Base-by-base conservation (phyloP, 2,329 filamentous ascomycete species). In the Calonectria pauciramosa region DNA sequence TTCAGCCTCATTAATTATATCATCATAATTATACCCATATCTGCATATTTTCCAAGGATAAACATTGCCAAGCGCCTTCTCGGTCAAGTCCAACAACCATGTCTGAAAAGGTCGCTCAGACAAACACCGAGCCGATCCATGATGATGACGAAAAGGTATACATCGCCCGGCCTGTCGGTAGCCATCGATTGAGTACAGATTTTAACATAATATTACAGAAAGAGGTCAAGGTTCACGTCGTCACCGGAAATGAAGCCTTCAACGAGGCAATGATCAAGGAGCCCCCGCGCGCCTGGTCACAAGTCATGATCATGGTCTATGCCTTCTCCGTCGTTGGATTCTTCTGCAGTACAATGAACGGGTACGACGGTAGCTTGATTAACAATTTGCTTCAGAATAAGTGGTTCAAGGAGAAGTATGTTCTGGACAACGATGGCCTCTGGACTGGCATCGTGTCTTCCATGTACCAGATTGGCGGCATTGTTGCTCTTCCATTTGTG, bases 211-310 rank as follows among this genome's bases (percentile, higher is more conserved):
- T n/a, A 11, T 23, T 34, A 10, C 32, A 72, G 64, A 64, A 72
- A 28, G 73, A 77, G 18, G 36, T 82, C 68, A 67, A 77, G 71
- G 82, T 86, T 77, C 89, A 87, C 77, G 84, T 89, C 72, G 85
- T 91, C 78, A 85, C 80, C 30, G 90, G 90, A 74, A 88, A 87
- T 76, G 88, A 90, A 77, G 89, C 89, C 65, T 91, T 88, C 82
- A 87, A 89, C 77, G 88, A 91, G 82, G 90, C 90, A 28, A 85
- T 89, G 82, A 80, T 90, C 79, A 88, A 89, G 82, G 90, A 91
- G 79, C 87, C 88, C 11, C 86, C 88, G 30, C 82, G 77, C 44
- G 82, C 86, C 56, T 88, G 84, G 81, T 86, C 85, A 38, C 81
- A 74, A 41, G 74, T 82, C 47, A 86, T 87, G 56, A 67, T 87